phyloP scores from a whole-genome alignment of 306 rosid genomes.

The Glycyrrhiza uralensis region DNA sequence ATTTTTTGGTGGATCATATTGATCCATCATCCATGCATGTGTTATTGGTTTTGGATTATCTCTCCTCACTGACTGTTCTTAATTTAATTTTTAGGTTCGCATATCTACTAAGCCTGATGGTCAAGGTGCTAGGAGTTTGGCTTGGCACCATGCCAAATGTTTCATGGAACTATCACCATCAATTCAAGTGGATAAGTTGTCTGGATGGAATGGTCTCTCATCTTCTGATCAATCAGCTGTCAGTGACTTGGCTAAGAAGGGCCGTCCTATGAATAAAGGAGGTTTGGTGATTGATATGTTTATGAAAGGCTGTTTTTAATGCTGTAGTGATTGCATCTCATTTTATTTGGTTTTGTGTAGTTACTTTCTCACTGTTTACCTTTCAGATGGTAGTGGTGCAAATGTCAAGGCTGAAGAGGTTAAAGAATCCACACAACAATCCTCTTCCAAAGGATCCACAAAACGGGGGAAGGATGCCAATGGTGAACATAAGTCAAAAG shows the following conservation, averaged over 20 bases:
- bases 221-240: slow-evolving; percentile 72
- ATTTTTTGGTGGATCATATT: neutral
- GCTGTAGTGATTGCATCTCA: neutral
- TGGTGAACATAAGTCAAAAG: slow-evolving; percentile 57
- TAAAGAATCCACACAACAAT: slow-evolving; percentile 33
- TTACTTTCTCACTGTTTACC: slow-evolving; percentile 26
- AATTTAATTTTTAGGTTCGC: slow-evolving; percentile 58
- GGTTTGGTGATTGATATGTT: slow-evolving; percentile 42
- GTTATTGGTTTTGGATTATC: slow-evolving; percentile 21
- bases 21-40: neutral
- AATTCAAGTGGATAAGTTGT: slow-evolving; percentile 60
- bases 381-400: slow-evolving; percentile 44
- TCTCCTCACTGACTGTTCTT: slow-evolving; percentile 22
- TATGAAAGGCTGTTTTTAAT: slow-evolving; percentile 24
- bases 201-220: slow-evolving; percentile 82
- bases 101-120: slow-evolving; percentile 75
- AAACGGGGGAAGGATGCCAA: slow-evolving; percentile 62
- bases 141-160: slow-evolving; percentile 95
- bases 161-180: slow-evolving; percentile 67
- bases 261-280: slow-evolving; percentile 33
- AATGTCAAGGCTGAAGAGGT: slow-evolving; percentile 37
- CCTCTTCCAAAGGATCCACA: slow-evolving; percentile 53
- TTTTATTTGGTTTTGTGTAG: neutral
- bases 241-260: slow-evolving; percentile 46
- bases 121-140: slow-evolving; percentile 71